Evolutionary conservation across 805 yeast species (phyloP), one percentile per base, ranked within the genome.

Genomic region (Candida insectalens): DNA sequence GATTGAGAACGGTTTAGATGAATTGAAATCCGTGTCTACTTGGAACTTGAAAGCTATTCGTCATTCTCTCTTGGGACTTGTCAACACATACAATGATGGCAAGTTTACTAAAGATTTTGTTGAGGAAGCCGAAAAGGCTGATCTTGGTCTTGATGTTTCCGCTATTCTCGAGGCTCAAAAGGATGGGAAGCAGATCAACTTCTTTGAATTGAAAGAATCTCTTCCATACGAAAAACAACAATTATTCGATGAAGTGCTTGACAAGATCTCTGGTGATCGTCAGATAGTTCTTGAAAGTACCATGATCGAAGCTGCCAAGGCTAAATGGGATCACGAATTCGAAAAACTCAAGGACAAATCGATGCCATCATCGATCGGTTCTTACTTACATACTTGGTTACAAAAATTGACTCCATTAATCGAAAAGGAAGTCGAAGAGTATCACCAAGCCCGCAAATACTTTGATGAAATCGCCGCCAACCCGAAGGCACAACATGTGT

Each of bases 331-430:
- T 51, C 78, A 77, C 44, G 88, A 78, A 42, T 80, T 72, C 45
- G 94, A 84, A 46, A 47, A 42, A 21, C 34, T 53, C 18, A 55
- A 52, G 36, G 60, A 53, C 38, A 55, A 53, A 33, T 53, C 73
- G 4, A 55, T 75, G 25, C 70, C 74, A 30, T 71, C 74, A 37
- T 69, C 74, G 9, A 60, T 88, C 26, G 87, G 85, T 38, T 77
- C 76, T 1, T 76, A 77, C 43, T 59, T 92, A 26, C 92, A 85
- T 73, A 71, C 73, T 38, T 92, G 98, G 98, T 79, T 80, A 43
- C 67, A 68, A 34, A 76, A 73, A 30, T 66, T 88, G 70, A 55
- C 76, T 20, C 92, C 94, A 0, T 60, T 76, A 33, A 69, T 92
- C 10, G 61, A 73, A 41, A 71, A 73, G 41, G 96, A 85, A 53